phyloP scores from a whole-genome alignment of 2,329 filamentous ascomycete species.

The Cladosporium phlei region DNA sequence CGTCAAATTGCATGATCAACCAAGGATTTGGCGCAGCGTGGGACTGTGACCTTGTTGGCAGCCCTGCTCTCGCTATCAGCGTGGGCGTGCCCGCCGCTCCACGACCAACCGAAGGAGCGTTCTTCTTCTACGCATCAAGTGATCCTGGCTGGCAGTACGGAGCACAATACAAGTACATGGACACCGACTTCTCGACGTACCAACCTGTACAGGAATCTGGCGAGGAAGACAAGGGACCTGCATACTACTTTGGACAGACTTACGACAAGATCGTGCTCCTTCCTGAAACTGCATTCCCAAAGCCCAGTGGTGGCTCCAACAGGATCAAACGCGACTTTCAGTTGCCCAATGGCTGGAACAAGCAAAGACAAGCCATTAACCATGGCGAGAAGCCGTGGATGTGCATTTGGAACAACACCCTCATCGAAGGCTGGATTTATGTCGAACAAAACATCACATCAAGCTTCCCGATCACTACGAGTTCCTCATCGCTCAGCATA shows the following conservation, averaged over 20 bases:
- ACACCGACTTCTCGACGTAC: constrained; percentile 41
- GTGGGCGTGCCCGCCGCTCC: constrained; percentile 22
- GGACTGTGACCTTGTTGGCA: constrained; percentile 53
- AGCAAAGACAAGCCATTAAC: constrained; percentile 40
- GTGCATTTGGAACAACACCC: constrained; percentile 64
- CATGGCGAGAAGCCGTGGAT: constrained; percentile 63
- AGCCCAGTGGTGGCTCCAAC: background rate
- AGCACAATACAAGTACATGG: constrained; percentile 48
- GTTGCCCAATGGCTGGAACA: constrained; percentile 21
- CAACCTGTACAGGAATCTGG: constrained; percentile 55
- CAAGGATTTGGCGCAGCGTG: constrained; percentile 55
- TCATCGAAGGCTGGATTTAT: constrained; percentile 64
- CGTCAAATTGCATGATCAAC: constrained; percentile 55
- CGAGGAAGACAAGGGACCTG: constrained; percentile 53
- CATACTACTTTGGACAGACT: constrained; percentile 57
- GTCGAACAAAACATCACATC: constrained; percentile 47
- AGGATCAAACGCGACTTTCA: constrained; percentile 11
- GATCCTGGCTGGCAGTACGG: constrained; percentile 50
- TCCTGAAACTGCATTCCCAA: constrained; percentile 33
- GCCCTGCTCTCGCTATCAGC: constrained; percentile 26
- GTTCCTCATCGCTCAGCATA: constrained; percentile 10
- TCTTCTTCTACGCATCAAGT: constrained; percentile 26
- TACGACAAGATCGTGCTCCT: constrained; percentile 64
- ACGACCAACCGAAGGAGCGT: constrained; percentile 24
- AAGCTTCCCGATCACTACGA: constrained; percentile 11